Conservation (phyloP, 2,329 filamentous ascomycete species). For the Fusarium pseudograminearum region DNA sequence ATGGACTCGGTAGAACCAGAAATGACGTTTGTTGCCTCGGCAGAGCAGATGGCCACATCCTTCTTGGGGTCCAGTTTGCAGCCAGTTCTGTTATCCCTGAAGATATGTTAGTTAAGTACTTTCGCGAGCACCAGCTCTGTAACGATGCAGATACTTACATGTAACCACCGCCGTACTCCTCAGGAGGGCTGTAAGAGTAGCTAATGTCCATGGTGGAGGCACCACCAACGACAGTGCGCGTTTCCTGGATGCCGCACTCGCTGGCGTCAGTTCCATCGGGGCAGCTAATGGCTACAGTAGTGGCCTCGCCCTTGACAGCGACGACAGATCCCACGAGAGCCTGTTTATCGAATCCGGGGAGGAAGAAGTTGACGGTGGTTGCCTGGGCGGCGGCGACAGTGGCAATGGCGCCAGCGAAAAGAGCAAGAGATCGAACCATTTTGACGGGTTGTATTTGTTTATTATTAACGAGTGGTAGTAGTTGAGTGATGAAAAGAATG, state of each 20-base stretch:
- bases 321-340: conserved; percentile 50
- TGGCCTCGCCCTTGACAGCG: conserved; percentile 44
- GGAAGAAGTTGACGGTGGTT: conserved; percentile 47
- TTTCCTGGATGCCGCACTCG: conserved; percentile 47
- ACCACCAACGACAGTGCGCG: conserved; percentile 45
- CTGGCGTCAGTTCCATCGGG: conserved; percentile 20
- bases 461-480: conserved; percentile 12
- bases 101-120: not conserved
- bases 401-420: conserved; percentile 43
- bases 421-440: conserved; percentile 46
- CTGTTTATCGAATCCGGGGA: conserved; percentile 43
- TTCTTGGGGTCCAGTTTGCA: conserved; percentile 47
- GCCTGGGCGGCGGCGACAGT: conserved; percentile 45
- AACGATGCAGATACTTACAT: conserved; percentile 31
- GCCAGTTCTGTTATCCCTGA: conserved; percentile 34
- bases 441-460: not conserved
- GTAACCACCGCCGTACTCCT: conserved; percentile 20
- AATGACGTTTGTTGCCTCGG: conserved; percentile 6
- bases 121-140: not conserved
- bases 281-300: conserved; percentile 51
- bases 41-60: conserved; percentile 44
- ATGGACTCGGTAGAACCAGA: conserved; percentile 1
- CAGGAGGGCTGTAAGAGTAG: conserved; percentile 13
- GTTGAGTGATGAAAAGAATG: conserved; percentile 36
- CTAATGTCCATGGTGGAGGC: conserved; percentile 22